Conservation (phyloP, 2,329 filamentous ascomycete genomes). For the Rhynchosporium graminicola region DNA sequence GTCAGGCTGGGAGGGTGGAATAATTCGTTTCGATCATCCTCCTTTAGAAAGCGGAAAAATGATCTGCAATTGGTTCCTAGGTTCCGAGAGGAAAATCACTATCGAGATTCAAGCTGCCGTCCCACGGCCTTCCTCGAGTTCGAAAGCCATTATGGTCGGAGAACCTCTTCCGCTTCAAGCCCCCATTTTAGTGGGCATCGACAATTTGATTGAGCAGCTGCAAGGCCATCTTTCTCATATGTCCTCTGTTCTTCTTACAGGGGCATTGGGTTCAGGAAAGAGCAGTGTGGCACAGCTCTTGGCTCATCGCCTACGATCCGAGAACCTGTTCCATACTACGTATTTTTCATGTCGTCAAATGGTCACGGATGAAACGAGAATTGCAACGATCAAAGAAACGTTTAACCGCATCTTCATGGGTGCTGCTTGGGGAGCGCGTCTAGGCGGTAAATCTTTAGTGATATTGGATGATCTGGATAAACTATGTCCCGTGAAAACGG, state of each 20-base stretch:
- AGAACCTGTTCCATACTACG: slow-evolving; percentile 76
- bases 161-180: slow-evolving; percentile 55
- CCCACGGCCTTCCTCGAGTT: slow-evolving; percentile 60
- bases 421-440: slow-evolving; percentile 86
- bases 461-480: slow-evolving; percentile 92
- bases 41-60: slow-evolving; percentile 50
- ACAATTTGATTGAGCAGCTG: slow-evolving; percentile 71
- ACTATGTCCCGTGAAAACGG: slow-evolving; percentile 89
- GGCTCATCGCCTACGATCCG: slow-evolving; percentile 69
- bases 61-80: slow-evolving; percentile 68
- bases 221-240: slow-evolving; percentile 76
- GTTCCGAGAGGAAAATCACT: slow-evolving; percentile 70
- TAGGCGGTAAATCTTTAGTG: slow-evolving; percentile 81
- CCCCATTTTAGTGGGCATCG: slow-evolving; percentile 78
- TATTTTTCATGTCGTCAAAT: slow-evolving; percentile 87
- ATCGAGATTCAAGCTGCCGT: slow-evolving; percentile 78
- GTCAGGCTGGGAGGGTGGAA: slow-evolving; percentile 77
- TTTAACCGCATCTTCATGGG: slow-evolving; percentile 81
- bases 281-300: slow-evolving; percentile 76
- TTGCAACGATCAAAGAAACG: slow-evolving; percentile 89
- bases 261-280: slow-evolving; percentile 88
- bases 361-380: slow-evolving; percentile 85
- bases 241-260: slow-evolving; percentile 87
- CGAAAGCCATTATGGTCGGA: slow-evolving; percentile 49
- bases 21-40: slow-evolving; percentile 74